Evolutionary conservation across 2,329 filamentous ascomycete species (phyloP).

Genomic region (Epichloe typhina): DNA sequence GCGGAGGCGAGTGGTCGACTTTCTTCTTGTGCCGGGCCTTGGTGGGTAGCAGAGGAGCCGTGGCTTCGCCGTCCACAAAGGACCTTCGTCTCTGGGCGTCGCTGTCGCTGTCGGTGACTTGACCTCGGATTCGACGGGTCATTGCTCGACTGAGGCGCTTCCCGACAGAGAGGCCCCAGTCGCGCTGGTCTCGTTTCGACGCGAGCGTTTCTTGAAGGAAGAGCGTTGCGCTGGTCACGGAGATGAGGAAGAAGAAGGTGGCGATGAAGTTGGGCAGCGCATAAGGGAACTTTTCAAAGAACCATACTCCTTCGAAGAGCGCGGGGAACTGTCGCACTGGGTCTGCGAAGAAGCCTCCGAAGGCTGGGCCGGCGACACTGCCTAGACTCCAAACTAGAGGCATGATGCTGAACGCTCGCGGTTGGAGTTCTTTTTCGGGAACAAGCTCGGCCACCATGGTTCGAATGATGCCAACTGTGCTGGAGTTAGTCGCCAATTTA

Average conservation of each 20-base stretch:
- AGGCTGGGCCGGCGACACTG: conserved; percentile 72
- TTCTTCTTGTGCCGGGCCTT: conserved; percentile 15
- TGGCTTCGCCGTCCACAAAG: conserved; percentile 42
- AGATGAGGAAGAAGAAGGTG: conserved; percentile 63
- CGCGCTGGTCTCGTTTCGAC: conserved; percentile 50
- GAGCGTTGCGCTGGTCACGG: conserved; percentile 57
- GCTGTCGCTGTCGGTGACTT: neutral
- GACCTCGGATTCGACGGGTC: conserved; percentile 7
- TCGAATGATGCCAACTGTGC: conserved; percentile 68
- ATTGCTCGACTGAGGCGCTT: conserved; percentile 43
- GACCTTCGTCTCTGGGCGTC: conserved; percentile 26
- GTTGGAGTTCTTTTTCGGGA: conserved; percentile 73
- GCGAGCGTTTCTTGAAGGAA: conserved; percentile 84
- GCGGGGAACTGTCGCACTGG: conserved; percentile 62
- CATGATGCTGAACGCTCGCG: conserved; percentile 85
- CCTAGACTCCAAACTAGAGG: conserved; percentile 81
- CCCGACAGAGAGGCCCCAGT: conserved; percentile 67
- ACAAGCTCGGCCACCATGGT: conserved; percentile 92
- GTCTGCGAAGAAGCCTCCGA: conserved; percentile 77
- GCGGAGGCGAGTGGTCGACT: conserved; percentile 9
- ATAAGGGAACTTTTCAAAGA: conserved; percentile 71
- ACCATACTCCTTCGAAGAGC: conserved; percentile 51
- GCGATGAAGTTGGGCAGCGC: conserved; percentile 71
- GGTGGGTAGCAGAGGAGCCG: conserved; percentile 38
- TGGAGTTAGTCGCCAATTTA: neutral